Base-by-base conservation (phyloP, 2,329 filamentous ascomycete genomes). In the Aspergillus tubingensis region DNA sequence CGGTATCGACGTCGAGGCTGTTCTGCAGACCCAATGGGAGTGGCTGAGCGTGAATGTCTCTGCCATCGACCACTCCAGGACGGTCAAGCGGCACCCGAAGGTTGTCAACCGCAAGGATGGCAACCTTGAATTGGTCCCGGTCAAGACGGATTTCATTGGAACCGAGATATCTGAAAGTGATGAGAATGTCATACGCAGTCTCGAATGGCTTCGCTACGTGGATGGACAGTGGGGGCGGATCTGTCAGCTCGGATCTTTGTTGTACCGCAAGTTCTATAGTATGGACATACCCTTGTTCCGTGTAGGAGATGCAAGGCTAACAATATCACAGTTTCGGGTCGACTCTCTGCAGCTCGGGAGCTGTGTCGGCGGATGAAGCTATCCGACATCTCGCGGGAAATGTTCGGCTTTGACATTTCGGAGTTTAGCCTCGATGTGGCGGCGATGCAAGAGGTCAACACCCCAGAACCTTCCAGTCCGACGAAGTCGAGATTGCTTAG, bases 191-290 rank as follows among this genome's bases (percentile, higher is more conserved):
- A 91, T 97, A 49, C 85, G 89, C 59, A 88, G 90, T 39, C 79
- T 97, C 61, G 91, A 96, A 71, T 98, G 94, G 93, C 88, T 94
- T 73, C 79, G 91, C 60, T 83, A 91, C 58, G 84, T 94, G 8
- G 86, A 90, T 53, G 88, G 85, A 11, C 83, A 90, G 57, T 93
- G 89, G 88, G 80, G 83, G 15, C 82, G 88, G 60, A 87, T 91
- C 21, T 91, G 94, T 68, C 77, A 80, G 17, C 82, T 87, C 58
- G 87, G 91, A 44, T 85, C 86, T 30, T 83, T 87, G 67, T 84
- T 93, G n/a, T 91, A 96, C 78, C 90, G 90, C 70, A 88, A 88
- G 62, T 92, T 97, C 70, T 83, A 96, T 50, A 84, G 92, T 96
- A 85, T 82, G 91, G 84, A 32, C n/a, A 8, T 36, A 13, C 47